Evolutionary conservation across 75 land plant genomes (phyloP).

Genomic region (Pinus albicaulis): DNA sequence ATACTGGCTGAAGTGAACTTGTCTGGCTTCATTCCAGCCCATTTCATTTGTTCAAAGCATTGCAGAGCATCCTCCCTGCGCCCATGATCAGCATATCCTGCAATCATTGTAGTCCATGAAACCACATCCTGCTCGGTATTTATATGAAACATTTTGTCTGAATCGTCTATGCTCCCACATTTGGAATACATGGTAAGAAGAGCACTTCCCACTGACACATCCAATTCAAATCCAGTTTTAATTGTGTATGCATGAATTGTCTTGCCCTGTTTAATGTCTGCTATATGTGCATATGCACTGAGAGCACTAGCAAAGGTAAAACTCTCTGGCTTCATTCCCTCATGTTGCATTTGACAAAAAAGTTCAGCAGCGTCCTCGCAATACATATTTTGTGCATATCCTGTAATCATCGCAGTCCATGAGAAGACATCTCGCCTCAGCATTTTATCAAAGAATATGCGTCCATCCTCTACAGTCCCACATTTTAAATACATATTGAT

Average conservation of each 20-base stretch:
- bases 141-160: conserved; percentile 41
- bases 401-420: too few relatives aligned
- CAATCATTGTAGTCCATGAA: conserved; percentile 58
- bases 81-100: conserved; percentile 63
- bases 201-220: conserved; percentile 40
- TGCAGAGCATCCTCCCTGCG: conserved; percentile 45
- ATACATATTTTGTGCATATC: too few relatives aligned
- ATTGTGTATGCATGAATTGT: conserved; percentile 28
- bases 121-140: conserved; percentile 37
- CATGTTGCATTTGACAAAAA: too few relatives aligned
- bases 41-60: conserved; percentile 19
- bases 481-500: background rate
- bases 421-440: too few relatives aligned
- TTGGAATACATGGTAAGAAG: conserved; percentile 50
- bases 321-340: too few relatives aligned
- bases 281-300: conserved; percentile 51
- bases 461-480: background rate
- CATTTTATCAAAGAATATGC: too few relatives aligned
- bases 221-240: conserved; percentile 30
- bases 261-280: conserved; percentile 26
- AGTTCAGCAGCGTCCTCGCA: too few relatives aligned
- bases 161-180: conserved; percentile 30
- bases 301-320: conserved; percentile 14
- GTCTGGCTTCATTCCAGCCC: conserved; percentile 5
- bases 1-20: conserved; percentile 13